Base-by-base conservation (phyloP, 306 rosid species). In the Crataegus laevigata region DNA sequence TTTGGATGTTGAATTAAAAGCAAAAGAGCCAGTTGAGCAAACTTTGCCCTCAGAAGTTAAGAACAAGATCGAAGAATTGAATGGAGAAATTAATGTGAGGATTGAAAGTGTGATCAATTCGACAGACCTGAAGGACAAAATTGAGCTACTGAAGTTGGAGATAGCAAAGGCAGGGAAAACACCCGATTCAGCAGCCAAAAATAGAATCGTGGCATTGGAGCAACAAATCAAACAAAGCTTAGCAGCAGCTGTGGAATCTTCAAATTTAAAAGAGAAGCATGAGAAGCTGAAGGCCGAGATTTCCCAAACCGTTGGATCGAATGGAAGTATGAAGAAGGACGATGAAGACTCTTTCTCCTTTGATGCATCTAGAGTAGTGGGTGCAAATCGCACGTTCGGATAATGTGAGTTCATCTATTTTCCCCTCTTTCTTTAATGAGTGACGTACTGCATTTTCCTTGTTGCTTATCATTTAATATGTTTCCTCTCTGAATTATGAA, bases 101-200 rank as follows among this genome's bases (percentile, higher is more conserved):
- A 87, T 94, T 66, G 92, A 86, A 74, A 80, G 6, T 66, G 59
- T 75, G 11, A 59, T 84, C 61, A 85, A 73, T 80, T 79, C 92
- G 45, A 42, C 93, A 40, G 91, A 87, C 77, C 58, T 94, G 50
- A 90, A 87, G 83, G 81, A 86, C 79, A 86, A 82, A 84, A 84
- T 90, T 70, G 91, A 81, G 84, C 72, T 77, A 55, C 86, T 94
- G 86, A 91, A 85, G 84, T 45, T 73, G 73, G 96, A 88, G 85
- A 83, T 90, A 19, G 91, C 87, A 15, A 88, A 84, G 89, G 91
- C 91, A 70, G 89, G 88, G 60, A 83, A 76, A 69, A 79, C 82
- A 12, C 94, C 93, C 14, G 87, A 85, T 86, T 11, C 52, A 25
- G 89, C 82, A 55, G 82, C 96, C 19, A 82, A 82, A 82, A 89